These are phyloP conservation scores for Flaveria ramosissima DNA, from an alignment of 129 eudicot species.

Conservation along the genomic window DNA sequence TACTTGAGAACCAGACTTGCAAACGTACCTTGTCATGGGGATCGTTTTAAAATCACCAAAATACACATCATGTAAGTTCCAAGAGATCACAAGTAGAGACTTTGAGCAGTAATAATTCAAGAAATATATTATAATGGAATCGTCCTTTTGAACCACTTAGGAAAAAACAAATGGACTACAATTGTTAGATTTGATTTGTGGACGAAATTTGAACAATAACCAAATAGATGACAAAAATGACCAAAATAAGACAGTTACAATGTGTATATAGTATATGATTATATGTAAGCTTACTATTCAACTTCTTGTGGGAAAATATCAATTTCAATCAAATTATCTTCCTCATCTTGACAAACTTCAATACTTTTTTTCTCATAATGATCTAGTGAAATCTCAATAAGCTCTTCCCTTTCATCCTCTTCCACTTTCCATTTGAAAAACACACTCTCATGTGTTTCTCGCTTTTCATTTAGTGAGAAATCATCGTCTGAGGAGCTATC, in stretches of 20 bases:
- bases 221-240: background rate
- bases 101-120: background rate
- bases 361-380: conserved; percentile 35
- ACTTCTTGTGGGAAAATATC: conserved; percentile 46
- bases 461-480: conserved; percentile 35
- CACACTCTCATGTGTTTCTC: conserved; percentile 50
- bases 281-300: conserved; percentile 19
- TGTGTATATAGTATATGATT: background rate
- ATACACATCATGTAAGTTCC: background rate
- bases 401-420: conserved; percentile 57
- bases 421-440: conserved; percentile 56
- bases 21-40: too few species aligned
- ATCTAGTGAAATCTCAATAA: conserved; percentile 77
- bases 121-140: background rate
- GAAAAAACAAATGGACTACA: background rate
- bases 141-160: background rate
- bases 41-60: too few species aligned
- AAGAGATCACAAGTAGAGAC: too few species aligned
- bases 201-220: background rate
- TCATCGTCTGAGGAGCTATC: conserved; percentile 62
- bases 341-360: conserved; percentile 50
- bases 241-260: background rate
- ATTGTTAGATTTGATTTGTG: background rate
- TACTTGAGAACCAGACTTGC: too few species aligned
- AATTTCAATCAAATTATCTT: conserved; percentile 84